Base-by-base conservation (phyloP, 441 rosid species). In the Aquilaria agallochum region DNA sequence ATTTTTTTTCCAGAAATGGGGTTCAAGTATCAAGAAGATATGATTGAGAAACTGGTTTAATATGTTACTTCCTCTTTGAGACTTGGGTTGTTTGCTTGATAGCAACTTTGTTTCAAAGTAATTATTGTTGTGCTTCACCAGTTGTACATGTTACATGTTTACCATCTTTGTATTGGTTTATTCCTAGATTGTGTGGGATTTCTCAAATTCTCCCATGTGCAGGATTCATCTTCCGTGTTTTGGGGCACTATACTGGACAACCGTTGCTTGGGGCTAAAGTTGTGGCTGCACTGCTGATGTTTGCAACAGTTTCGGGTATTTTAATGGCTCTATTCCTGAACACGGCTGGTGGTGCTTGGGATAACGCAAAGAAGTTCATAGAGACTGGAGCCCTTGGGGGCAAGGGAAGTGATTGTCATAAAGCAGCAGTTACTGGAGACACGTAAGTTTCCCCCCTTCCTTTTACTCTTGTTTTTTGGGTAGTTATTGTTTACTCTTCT, bases 321-420 rank as follows among this genome's bases (percentile, higher is more conserved):
- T 92, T 95, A 49, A 95, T 95, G 99, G 99, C 99, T 46, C 96
- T 91, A 60, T 95, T 95, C 86, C 84, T 91, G 31, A 95, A 95
- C 83, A 95, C 99, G 33, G 83, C 99, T 2, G 97, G 97, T 46
- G 99, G 99, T 62, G 99, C 97, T 31, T 95, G 99, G 99, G 97
- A 89, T 80, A 91, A 95, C 73, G 97, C 97, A 0, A 95, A 95
- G 83, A 95, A 95, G 67, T 89, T 78, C 75, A 91, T 95, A 2
- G 99, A 95, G 75, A 95, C 97, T 0, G 97, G 97, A 27, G 99
- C 88, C 49, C 91, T 89, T 50, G 99, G 97, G 59, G 99, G 97
- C 70, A 95, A 95, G 74, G 97, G 99, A 61, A 95, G 99, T 55
- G 97, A 91, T 50, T 73, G 95, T 55, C 97, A 95, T 72, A 95